Evolutionary conservation across 768 basidiomycete species (phyloP).

Genomic region (Mycena olivaceomarginata): DNA sequence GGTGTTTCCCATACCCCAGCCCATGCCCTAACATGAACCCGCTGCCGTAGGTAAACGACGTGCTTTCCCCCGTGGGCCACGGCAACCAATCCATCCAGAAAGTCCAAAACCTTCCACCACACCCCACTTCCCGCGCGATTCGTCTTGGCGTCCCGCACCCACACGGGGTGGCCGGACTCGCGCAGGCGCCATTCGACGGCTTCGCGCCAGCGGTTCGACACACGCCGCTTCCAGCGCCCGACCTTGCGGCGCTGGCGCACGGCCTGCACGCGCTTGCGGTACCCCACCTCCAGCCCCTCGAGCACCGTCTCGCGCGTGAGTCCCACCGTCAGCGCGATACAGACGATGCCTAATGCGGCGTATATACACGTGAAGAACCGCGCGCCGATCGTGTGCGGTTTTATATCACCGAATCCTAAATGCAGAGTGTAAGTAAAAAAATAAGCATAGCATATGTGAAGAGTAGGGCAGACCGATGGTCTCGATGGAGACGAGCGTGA

Average conservation of each 20-base stretch:
- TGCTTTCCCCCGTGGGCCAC: slow-evolving; percentile 39
- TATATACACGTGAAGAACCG: slow-evolving; percentile 79
- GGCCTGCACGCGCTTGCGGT: slow-evolving; percentile 71
- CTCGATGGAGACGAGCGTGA: slow-evolving; percentile 84
- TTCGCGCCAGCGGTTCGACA: slow-evolving; percentile 73
- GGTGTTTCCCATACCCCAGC: slow-evolving; percentile 50
- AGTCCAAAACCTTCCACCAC: slow-evolving; percentile 29
- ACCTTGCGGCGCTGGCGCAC: slow-evolving; percentile 68
- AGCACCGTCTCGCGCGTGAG: slow-evolving; percentile 83
- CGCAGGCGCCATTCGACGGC: slow-evolving; percentile 81
- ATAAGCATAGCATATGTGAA: slow-evolving; percentile 1
- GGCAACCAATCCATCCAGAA: slow-evolving; percentile 39
- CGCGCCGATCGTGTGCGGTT: slow-evolving; percentile 68
- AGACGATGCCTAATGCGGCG: slow-evolving; percentile 76
- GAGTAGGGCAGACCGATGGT: slow-evolving; percentile 67
- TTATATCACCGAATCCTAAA: slow-evolving; percentile 85
- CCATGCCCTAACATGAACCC: slow-evolving; percentile 42
- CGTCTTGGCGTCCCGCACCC: slow-evolving; percentile 66
- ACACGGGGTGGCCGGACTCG: slow-evolving; percentile 67
- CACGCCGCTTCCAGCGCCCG: slow-evolving; percentile 63
- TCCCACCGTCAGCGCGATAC: slow-evolving; percentile 77
- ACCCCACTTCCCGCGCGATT: slow-evolving; percentile 8
- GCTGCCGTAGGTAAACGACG: slow-evolving; percentile 33
- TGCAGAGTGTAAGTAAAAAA: slow-evolving; percentile 21
- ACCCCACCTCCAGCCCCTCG: slow-evolving; percentile 82